Conservation (phyloP, 2,329 filamentous ascomycete genomes). For the Fusarium sarcochroum region DNA sequence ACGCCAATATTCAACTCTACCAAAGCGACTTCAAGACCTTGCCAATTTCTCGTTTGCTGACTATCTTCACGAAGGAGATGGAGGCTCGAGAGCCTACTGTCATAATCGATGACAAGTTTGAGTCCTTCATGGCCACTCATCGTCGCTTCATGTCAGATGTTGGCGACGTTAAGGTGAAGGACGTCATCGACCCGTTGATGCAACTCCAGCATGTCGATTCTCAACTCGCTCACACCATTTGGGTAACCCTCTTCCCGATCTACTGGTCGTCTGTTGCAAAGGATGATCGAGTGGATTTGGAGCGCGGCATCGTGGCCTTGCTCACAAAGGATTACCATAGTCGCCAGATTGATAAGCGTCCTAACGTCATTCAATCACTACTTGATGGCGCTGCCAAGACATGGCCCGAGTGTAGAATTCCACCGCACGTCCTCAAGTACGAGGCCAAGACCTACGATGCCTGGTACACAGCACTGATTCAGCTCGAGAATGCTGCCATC, state of each 20-base stretch:
- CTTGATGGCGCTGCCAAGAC: conserved; percentile 89
- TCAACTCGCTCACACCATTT: conserved; percentile 87
- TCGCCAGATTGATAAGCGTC: conserved; percentile 92
- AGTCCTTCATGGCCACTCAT: conserved; percentile 82
- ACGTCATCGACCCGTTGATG: conserved; percentile 89
- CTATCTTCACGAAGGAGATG: conserved; percentile 81
- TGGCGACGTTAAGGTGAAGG: conserved; percentile 87
- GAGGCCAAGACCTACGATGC: conserved; percentile 93
- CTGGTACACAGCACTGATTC: conserved; percentile 95
- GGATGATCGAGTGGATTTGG: conserved; percentile 90
- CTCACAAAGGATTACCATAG: conserved; percentile 97
- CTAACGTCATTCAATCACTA: conserved; percentile 94
- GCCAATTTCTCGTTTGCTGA: conserved; percentile 80
- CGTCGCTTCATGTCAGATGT: conserved; percentile 87
- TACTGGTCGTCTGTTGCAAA: conserved; percentile 91
- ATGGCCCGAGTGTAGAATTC: conserved; percentile 90
- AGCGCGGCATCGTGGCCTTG: conserved; percentile 90
- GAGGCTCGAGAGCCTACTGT: conserved; percentile 74
- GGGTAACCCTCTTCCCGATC: conserved; percentile 91
- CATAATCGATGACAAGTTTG: conserved; percentile 87
- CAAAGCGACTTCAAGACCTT: conserved; percentile 86
- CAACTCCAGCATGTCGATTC: conserved; percentile 93
- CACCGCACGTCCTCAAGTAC: conserved; percentile 96
- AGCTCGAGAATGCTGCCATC: conserved; percentile 90
- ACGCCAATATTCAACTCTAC: conserved; percentile 82